Base-by-base conservation (phyloP, 2,329 filamentous ascomycete species). In the Colletotrichum trifolii region DNA sequence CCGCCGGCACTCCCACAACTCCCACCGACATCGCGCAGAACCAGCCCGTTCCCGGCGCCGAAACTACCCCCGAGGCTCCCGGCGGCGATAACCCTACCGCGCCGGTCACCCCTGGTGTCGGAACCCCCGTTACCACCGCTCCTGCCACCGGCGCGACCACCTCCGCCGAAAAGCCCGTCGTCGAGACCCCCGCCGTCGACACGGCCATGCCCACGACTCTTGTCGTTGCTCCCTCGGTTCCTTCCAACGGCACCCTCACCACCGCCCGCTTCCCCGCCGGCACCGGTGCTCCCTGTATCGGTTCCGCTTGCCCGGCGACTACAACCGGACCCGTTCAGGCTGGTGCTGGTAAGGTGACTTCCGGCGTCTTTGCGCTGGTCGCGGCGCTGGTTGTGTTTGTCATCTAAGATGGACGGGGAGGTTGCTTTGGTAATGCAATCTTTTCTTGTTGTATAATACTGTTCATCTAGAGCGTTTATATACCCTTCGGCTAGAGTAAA, bases 41-140 rank as follows among this genome's bases (percentile, higher is more conserved):
- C 54, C 60, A 48, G 17, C 40, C 60, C 12, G 56, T 34, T n/a
- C 59, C 59, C 25, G 58, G 58, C n/a, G 6, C 5, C n/a, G 57
- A 36, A 34, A 54, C 52, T 33, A 42, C 47, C 9, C 61, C 62
- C 17, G 63, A 34, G 12, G 40, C 50, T 15, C 52, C 53, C 25
- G 64, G 66, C 9, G 46, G 9, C 15, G 57, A 61, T 17, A 10
- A 59, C 33, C 52, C 45, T 36, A 25, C 43, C 11, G 64, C 68
- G 17, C 55, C 63, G 40, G 70, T 70, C 64, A 71, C 71, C 6
- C 69, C 73, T 34, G 59, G 73, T 47, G 71, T 74, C 57, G 73
- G 73, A 69, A 74, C 73, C 61, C 49, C 69, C 56, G 77, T 75
- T 57, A 68, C 76, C 12, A 49, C 10, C 10, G 40, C 52, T 11